Base-by-base conservation (phyloP, 805 yeast species). In the Candida adriatica region DNA sequence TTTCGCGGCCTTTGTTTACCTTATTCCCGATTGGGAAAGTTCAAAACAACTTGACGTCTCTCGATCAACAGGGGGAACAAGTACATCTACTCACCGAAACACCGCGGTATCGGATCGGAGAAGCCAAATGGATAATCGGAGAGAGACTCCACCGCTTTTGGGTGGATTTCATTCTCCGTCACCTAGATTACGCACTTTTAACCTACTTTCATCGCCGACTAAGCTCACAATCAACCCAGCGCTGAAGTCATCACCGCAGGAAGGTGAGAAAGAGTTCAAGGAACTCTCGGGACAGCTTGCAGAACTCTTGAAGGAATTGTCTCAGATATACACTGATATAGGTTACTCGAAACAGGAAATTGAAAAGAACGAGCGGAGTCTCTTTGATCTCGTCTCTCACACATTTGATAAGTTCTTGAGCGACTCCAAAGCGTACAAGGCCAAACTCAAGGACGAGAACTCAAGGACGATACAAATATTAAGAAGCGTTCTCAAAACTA, bases 311-410 rank as follows among this genome's bases (percentile, higher is more conserved):
- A 53, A 53, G 13, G 66, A 68, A 31, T 49, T 75, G n/a, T 62
- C 67, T 30, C 45, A 46, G 5, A 62, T 73, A 8, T 73, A 73
- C 47, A 58, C 59, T 29, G 66, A 63, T 35, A 75, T 75, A 24
- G 83, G 83, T 1, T 73, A 69, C 45, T 62, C 77, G 1, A 49
- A 61, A n/a, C 45, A 51, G 7, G 79, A 74, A 35, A 66, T 72
- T 3, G 47, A 65, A 10, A 53, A 53, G 22, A 75, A 72, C 41
- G 75, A 72, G 41, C 53, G 64, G 20, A 60, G 62, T 26, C 65
- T 75, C 10, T 74, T 75, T 41, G 62, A 55, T 11, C 62, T 62
- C 5, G 58, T 75, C 6, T 67, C 75, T 21, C 61, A 61, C 17
- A 68, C 75, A 2, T 70, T 75, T 18, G 53, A 61, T 14, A 58